phyloP scores from a whole-genome alignment of 2,329 filamentous ascomycete species.

The Fusarium sp. region DNA sequence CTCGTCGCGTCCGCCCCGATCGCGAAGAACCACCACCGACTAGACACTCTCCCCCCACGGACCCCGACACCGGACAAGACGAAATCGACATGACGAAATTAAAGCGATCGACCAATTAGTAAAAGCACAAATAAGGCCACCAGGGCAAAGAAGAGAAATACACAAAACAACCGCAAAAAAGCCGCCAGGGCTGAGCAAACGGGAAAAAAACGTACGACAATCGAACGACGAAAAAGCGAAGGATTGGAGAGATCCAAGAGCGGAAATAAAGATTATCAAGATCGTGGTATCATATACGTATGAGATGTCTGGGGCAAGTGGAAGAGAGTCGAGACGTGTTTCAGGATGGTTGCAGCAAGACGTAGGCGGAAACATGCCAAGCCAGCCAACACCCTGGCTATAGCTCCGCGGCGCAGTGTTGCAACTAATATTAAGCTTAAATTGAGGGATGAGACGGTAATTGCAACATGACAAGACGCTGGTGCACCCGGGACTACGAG shows the following conservation, averaged over 20 bases:
- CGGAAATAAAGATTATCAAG: background rate
- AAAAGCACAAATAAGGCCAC: constrained; percentile 1
- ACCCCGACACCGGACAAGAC: constrained; percentile 47
- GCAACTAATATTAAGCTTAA: background rate
- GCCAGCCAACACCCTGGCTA: background rate
- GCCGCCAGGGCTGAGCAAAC: constrained; percentile 20
- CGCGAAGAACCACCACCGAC: background rate
- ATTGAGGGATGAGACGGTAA: background rate
- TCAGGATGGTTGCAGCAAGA: background rate
- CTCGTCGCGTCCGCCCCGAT: constrained; percentile 13
- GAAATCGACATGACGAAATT: constrained; percentile 40
- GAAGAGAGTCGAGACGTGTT: background rate
- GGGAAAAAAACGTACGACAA: background rate
- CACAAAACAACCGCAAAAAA: background rate
- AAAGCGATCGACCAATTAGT: background rate
- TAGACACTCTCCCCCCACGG: constrained; percentile 39
- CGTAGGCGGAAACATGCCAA: constrained; percentile 9
- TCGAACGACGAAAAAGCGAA: background rate
- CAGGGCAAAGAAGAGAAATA: constrained; percentile 16
- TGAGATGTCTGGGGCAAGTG: background rate
- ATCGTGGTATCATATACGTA: background rate
- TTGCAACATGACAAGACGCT: constrained; percentile 3
- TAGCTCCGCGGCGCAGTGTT: background rate
- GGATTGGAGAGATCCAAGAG: background rate
- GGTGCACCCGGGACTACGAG: background rate